Evolutionary conservation across 1,139 yeast species (phyloP), one percentile per base, ranked within the genome.

Genomic region (Taiozyma sp.): DNA sequence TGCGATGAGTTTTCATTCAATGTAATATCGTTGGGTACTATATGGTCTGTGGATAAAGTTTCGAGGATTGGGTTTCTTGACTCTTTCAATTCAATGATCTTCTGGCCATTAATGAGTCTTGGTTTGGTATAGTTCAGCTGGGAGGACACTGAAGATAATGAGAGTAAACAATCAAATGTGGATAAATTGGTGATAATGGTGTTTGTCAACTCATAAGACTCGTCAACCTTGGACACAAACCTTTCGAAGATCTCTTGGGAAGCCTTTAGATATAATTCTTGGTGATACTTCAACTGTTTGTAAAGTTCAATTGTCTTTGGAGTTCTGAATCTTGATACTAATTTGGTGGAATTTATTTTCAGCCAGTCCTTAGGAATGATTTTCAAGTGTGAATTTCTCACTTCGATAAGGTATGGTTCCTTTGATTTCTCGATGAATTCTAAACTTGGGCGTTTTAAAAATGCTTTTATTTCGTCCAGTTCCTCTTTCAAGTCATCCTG

Each of bases 61-160:
- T 88, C 95, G 13, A 88, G 77, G 49, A 90, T 81, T 1, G 98
- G 98, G 61, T 93, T 91, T 37, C 95, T 72, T 1, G 95, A 87
- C 9, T 77, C 73, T 22, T 63, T 68, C 0, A 89, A 71, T 6
- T 77, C 70, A 5, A 91, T 71, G 9, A 72, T 63, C 37, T 54
- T 57, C 7, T 67, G 64, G 47, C 80, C 81, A 13, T 28, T 6
- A 3, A 76, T 76, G 48, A 86, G 72, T 3, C 57, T 63, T 0
- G 97, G 96, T 50, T 77, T 74, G 4, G 70, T 68, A 56, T 83
- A 85, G 19, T 73, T 73, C 0, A 75, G 67, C 41, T 72, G 73
- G 2, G 80, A 67, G 5, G 87, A 77, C 0, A 85, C 80, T 0
- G 84, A 81, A 0, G 89, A 77, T 29, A 93, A 67, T 0, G 97